Base-by-base conservation (phyloP, 768 basidiomycete species). In the Thelephora aurantiotincta region DNA sequence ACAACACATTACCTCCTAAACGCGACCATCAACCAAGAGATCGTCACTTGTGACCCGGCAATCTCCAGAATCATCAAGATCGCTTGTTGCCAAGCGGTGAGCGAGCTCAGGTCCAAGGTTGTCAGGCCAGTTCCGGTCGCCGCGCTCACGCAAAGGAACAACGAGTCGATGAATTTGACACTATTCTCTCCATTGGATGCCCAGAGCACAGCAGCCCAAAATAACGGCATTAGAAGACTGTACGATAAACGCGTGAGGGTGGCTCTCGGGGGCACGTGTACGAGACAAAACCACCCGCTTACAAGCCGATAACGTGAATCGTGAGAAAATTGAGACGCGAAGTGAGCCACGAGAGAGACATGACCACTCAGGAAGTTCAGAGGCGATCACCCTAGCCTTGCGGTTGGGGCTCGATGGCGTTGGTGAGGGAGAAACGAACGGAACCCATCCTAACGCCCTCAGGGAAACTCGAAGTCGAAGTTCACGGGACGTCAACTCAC, bases 51-150 rank as follows among this genome's bases (percentile, higher is more conserved):
- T 45, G 56, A 48, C 2, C 73, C 48, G 69, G 51, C 61, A 36
- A 58, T 52, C 77, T 79, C 79, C 19, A 78, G 65, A 5, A 77
- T 55, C 54, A 72, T 76, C 18, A 77, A 51, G 34, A 75, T 69
- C n/a, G 65, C 61, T 58, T 77, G 70, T 57, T 75, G 73, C 59
- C 66, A 68, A n/a, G 57, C 60, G 6, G 73, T 75, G 19, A 69
- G 46, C 14, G 72, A 69, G 11, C 73, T 74, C 3, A 75, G 55
- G 52, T 77, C 73, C n/a, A n/a, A n/a, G n/a, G 62, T 60, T 11
- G 50, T 43, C 11, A 61, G 57, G 14, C 63, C 63, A 13, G 61
- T 61, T 1, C 63, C 67, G 2, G 65, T 61, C 22, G 61, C 62
- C 22, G 61, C 62, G 38, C 62, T 63, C 23, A 64, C 55, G 44